phyloP scores from a whole-genome alignment of 345 rosid species.

The Cardamine resedifolia region DNA sequence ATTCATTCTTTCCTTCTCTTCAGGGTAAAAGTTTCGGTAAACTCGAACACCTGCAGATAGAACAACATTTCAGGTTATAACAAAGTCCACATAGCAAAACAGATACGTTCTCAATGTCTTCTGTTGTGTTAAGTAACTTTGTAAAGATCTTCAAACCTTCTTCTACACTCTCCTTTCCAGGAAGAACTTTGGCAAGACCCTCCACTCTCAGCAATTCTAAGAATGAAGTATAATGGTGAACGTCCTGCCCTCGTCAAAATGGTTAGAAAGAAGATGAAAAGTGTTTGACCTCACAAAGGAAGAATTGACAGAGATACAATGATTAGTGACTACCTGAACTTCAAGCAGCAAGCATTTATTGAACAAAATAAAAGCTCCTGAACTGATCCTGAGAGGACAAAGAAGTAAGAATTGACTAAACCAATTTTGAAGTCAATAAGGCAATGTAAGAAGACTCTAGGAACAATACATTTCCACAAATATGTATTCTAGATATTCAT shows the following conservation, averaged over 20 bases:
- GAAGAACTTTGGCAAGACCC: constrained; percentile 59
- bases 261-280: not conserved
- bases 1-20: constrained; percentile 59
- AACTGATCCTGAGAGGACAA: constrained; percentile 48
- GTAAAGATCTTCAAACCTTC: constrained; percentile 50
- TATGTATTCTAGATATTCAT: not conserved
- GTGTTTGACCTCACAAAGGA: not conserved
- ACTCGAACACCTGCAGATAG: constrained; percentile 50
- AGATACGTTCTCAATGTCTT: not conserved
- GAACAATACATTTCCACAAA: not conserved
- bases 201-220: constrained; percentile 64
- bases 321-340: constrained; percentile 58
- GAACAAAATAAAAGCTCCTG: constrained; percentile 57
- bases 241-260: constrained; percentile 46
- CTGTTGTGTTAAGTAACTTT: not conserved
- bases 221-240: constrained; percentile 56
- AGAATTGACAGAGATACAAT: not conserved
- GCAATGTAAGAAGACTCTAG: not conserved
- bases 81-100: constrained; percentile 5
- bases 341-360: constrained; percentile 65
- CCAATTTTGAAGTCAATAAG: not conserved
- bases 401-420: not conserved
- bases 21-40: constrained; percentile 65
- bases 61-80: constrained; percentile 1
- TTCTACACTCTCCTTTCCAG: constrained; percentile 58